A percentile compares a stretch with the other conserved stretches of the same genome.
Conservation (phyloP, 192 early-diverging fungal genomes). For the Entomortierella parvispora region DNA sequence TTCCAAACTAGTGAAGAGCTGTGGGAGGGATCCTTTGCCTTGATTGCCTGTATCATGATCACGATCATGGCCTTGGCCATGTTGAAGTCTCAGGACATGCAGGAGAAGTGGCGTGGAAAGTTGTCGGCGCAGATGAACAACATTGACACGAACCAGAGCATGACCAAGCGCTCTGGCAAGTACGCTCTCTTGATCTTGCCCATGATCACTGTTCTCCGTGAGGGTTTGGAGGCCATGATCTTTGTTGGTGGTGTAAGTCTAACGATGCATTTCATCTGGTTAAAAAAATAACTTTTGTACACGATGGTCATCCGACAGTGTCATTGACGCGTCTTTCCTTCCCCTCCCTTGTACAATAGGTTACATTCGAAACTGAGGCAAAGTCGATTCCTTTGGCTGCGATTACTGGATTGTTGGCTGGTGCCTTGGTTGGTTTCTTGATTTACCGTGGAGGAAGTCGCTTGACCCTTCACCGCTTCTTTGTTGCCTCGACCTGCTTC, state of each 20-base stretch:
- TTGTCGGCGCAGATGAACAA: conserved; percentile 59
- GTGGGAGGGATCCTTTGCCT: conserved; percentile 87
- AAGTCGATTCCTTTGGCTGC: conserved; percentile 85
- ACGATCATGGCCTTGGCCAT: conserved; percentile 86
- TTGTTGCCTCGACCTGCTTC: conserved; percentile 73
- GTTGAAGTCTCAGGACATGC: conserved; percentile 75
- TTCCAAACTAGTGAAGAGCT: conserved; percentile 64
- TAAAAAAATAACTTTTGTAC: neutral
- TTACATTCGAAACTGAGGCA: conserved; percentile 69
- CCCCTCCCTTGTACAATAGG: conserved; percentile 15
- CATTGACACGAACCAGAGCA: conserved; percentile 45
- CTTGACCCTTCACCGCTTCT: conserved; percentile 84
- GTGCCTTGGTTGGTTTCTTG: conserved; percentile 73
- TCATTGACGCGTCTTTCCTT: neutral
- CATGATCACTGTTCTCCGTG: conserved; percentile 85
- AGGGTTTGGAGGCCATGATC: conserved; percentile 91
- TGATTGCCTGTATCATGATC: conserved; percentile 83
- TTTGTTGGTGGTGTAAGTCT: conserved; percentile 85
- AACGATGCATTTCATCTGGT: neutral
- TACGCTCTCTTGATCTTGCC: conserved; percentile 87
- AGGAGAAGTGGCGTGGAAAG: conserved; percentile 82
- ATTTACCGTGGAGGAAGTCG: conserved; percentile 78
- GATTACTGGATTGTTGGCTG: conserved; percentile 75
- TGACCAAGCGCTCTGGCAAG: conserved; percentile 49
- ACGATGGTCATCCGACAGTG: neutral